Evolutionary conservation across 2,329 filamentous ascomycete genomes (phyloP), one percentile per base, ranked within the genome.

Genomic region (Lachnellula cervina): DNA sequence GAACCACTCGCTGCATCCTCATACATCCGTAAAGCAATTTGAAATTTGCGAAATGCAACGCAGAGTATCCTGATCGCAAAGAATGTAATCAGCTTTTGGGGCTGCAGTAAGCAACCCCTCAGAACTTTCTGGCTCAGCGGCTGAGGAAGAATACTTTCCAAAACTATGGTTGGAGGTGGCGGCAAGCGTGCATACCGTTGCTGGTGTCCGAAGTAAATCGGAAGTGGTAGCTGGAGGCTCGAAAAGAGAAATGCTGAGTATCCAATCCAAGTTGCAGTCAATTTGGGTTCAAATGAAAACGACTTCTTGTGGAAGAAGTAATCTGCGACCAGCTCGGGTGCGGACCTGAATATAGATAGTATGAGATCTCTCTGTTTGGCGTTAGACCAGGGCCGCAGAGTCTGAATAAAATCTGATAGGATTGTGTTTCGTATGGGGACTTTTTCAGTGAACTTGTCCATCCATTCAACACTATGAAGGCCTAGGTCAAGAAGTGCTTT

Each of bases 211-310:
- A 93, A 90, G 58, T 81, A 81, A 25, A 75, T 69, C 2, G 92
- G 92, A 2, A 96, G 76, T 1, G 86, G 83, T 37, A 95, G 76
- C 55, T 87, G 81, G 46, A 97, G 84, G 1, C 86, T 83, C 58
- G 88, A 88, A 71, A 95, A 96, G 5, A 99, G 74, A 59, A 97
- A 90, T 0, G 91, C 85, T 0, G 91, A 90, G 69, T 95, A 96
- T 43, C 93, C 92, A 63, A 97, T 89, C 94, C 94, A 99, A 0
- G 91, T 94, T 45, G 91, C 86, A 3, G 91, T 94, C 5, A 95
- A 79, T 68, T 96, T 97, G 0, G 94, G 92, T 43, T 97, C 92
- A 60, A 96, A 90, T 0, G 86, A 83, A 66, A 97, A 94, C 52
- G 86, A 82, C 58, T 82, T 85, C 67, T 90, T 92, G 68, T 83